A percentile compares a stretch with the other conserved stretches of the same genome.
phyloP scores from a whole-genome alignment of 345 rosid genomes.

The Cardamine occulta region DNA sequence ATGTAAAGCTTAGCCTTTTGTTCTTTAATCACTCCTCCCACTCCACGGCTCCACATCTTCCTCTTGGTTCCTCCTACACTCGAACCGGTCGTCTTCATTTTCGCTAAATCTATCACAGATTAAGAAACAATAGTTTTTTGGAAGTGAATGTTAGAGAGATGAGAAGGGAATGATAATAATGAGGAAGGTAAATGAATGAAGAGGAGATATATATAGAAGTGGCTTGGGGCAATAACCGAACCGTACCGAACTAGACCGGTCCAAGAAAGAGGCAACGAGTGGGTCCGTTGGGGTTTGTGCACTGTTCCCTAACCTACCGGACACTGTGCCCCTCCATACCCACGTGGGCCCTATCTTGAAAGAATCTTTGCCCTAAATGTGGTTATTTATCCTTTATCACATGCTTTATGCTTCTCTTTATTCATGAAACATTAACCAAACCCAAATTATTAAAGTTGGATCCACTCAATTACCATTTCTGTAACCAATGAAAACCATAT shows the following conservation, averaged over 20 bases:
- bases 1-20: slow-evolving; percentile 87
- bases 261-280: slow-evolving; percentile 61
- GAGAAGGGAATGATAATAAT: slow-evolving; percentile 33
- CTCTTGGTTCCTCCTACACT: slow-evolving; percentile 65
- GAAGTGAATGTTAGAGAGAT: not conserved
- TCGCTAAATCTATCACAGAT: not conserved
- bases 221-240: slow-evolving; percentile 46
- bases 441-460: slow-evolving; percentile 13
- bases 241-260: slow-evolving; percentile 53
- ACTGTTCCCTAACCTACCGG: slow-evolving; percentile 65
- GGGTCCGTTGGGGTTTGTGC: slow-evolving; percentile 70
- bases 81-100: slow-evolving; percentile 63
- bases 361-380: slow-evolving; percentile 44
- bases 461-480: slow-evolving; percentile 13
- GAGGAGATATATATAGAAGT: slow-evolving; percentile 49
- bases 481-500: not conserved
- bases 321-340: slow-evolving; percentile 50
- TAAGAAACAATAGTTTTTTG: not conserved
- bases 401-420: slow-evolving; percentile 39
- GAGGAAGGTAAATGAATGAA: slow-evolving; percentile 34
- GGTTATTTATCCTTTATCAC: slow-evolving; percentile 35
- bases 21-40: slow-evolving; percentile 73
- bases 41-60: slow-evolving; percentile 68
- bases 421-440: slow-evolving; percentile 26
- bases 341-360: slow-evolving; percentile 39